These are phyloP conservation scores for Mikania micrantha DNA, from an alignment of 129 eudicot genomes.

Conservation along the genomic window DNA sequence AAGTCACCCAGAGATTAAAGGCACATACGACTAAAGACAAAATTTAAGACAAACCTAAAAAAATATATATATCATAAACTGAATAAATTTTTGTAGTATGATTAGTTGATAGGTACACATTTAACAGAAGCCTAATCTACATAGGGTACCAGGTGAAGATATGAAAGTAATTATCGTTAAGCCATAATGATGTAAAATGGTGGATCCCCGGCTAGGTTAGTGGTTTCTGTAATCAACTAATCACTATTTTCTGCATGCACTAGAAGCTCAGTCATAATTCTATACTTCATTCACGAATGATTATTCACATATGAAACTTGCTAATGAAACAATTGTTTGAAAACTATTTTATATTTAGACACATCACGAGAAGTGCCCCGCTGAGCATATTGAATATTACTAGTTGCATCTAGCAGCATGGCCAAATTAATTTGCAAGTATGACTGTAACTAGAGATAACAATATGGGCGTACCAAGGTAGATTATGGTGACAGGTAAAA, in stretches of 20 bases:
- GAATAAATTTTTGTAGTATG: constrained; percentile 2
- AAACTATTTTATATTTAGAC: neutral
- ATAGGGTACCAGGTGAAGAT: neutral
- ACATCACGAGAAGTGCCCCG: neutral
- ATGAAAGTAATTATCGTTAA: neutral
- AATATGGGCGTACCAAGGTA: neutral
- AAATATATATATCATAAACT: too few species aligned
- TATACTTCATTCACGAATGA: neutral
- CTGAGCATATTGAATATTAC: neutral
- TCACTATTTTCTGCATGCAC: neutral
- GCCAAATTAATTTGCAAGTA: constrained; percentile 3
- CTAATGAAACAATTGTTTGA: neutral
- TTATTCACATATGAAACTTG: neutral
- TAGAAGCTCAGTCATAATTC: neutral
- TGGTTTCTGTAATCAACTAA: neutral
- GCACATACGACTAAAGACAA: too few species aligned
- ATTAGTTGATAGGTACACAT: neutral
- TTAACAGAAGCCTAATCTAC: neutral
- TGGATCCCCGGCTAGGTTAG: neutral
- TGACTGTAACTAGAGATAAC: neutral
- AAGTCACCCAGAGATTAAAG: too few species aligned
- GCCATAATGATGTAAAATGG: neutral
- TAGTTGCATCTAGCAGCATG: neutral
- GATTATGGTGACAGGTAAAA: neutral
- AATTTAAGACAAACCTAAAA: too few species aligned